phyloP scores from a whole-genome alignment of 1,139 yeast species.

The Zygosaccharomyces pseudobailii region DNA sequence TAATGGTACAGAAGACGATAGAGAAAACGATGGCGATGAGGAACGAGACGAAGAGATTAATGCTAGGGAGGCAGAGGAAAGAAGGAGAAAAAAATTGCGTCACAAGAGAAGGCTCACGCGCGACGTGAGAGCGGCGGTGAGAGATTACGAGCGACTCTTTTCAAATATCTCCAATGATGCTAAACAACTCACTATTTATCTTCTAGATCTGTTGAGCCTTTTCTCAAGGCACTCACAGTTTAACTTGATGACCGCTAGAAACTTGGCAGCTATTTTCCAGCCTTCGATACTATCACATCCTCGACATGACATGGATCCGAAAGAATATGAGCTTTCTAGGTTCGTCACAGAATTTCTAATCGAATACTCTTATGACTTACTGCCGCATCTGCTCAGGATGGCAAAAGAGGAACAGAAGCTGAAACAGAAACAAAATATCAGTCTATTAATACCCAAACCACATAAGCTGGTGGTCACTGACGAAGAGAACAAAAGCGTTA shows the following conservation, averaged over 20 bases:
- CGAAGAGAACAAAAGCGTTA: conserved; percentile 8
- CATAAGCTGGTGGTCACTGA: conserved; percentile 12
- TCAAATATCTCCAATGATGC: conserved; percentile 44
- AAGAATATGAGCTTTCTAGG: conserved; percentile 83
- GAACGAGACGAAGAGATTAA: conserved; percentile 29
- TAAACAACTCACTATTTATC: conserved; percentile 77
- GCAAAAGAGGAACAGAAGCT: conserved; percentile 23
- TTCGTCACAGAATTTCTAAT: conserved; percentile 85
- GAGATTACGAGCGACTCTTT: conserved; percentile 65
- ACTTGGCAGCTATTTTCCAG: conserved; percentile 92
- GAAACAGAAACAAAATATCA: conserved; percentile 5
- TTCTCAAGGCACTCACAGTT: conserved; percentile 74
- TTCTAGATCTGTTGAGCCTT: conserved; percentile 79
- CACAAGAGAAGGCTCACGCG: conserved; percentile 41
- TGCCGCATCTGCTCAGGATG: conserved; percentile 49
- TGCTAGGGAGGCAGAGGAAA: conserved; percentile 34
- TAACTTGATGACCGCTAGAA: conserved; percentile 88
- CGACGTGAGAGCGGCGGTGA: conserved; percentile 66
- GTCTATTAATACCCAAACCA: conserved; percentile 9
- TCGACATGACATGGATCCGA: conserved; percentile 84
- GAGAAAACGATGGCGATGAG: conserved; percentile 18
- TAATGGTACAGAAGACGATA: conserved; percentile 15
- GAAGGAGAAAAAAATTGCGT: conserved; percentile 35
- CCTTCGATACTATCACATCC: conserved; percentile 93
- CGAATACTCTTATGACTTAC: conserved; percentile 73